Evolutionary conservation across 2,329 filamentous ascomycete species (phyloP), one percentile per base, ranked within the genome.

Genomic region (Zasmidium citrigriseum): DNA sequence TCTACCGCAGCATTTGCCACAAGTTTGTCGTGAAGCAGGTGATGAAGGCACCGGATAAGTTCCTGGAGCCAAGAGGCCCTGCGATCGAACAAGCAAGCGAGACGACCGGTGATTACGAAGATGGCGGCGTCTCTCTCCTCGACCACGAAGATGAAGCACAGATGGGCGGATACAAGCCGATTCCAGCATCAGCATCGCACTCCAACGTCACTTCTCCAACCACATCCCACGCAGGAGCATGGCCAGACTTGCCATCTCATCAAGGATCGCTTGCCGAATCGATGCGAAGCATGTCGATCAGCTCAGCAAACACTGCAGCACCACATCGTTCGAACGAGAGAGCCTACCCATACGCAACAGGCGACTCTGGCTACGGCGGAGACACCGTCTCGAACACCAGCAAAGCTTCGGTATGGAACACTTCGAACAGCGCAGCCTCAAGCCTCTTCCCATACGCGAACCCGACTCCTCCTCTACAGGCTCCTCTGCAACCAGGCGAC

Each of bases 1-100:
- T 85, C 59, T 68, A 76, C 16, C 74, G 75, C n/a, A 74, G 80
- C 48, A 75, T 83, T 21, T 74, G 79, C 16, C 79, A 83, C 67
- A 84, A 82, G 64, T 69, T 76, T 27, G 72, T 84, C 44, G 69
- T 80, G 53, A 76, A 72, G 1, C 62, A 72, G 59, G 63, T 76
- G 29, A 67, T 74, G 49, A 57, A 69, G 24, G 63, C 68, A 20
- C 67, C 64, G 1, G 61, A 65, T 5, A 47, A 58, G 4, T 67
- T 75, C 52, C 52, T 53, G 16, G 58, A 62, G 29, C 47, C 20
- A 54, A 14, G 38, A 46, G 23, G 21, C 38, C 18, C 45, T 41
- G 18, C 53, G 38, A 5, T n/a, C 51, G 34, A 29, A 27, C 4
- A 18, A 38, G 27, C 25, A 52, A 48, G 16, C n/a, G 21, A 21